phyloP scores from a whole-genome alignment of 805 yeast genomes.

The Candida krabiensis region DNA sequence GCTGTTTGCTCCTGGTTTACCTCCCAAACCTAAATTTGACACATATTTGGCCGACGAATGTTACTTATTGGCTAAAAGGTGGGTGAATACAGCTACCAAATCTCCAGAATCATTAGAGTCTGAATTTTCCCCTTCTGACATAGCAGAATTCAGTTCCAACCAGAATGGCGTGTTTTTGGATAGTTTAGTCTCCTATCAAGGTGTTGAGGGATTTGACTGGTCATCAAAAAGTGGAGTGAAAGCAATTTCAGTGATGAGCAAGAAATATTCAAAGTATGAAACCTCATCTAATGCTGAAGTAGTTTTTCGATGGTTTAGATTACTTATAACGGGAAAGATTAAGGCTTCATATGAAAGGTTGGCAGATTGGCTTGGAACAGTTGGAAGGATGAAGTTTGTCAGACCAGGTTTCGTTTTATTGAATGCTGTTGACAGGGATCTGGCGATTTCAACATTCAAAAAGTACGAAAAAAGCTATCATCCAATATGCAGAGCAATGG shows the following conservation, averaged over 20 bases:
- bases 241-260: constrained; percentile 33
- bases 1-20: constrained; percentile 82
- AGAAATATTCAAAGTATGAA: constrained; percentile 41
- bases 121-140: constrained; percentile 48
- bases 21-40: constrained; percentile 82
- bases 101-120: constrained; percentile 28
- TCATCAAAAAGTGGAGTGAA: constrained; percentile 31
- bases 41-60: constrained; percentile 77
- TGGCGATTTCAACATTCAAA: constrained; percentile 67
- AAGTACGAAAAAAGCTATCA: constrained; percentile 65
- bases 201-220: constrained; percentile 42
- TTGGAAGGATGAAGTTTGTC: constrained; percentile 93
- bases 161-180: constrained; percentile 82
- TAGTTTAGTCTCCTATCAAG: constrained; percentile 52
- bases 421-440: constrained; percentile 58
- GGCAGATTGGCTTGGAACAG: constrained; percentile 85
- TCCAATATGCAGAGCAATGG: constrained; percentile 81
- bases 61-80: constrained; percentile 59
- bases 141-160: constrained; percentile 61
- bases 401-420: constrained; percentile 79
- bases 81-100: constrained; percentile 47
- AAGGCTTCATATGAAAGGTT: constrained; percentile 47
- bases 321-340: constrained; percentile 58
- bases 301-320: constrained; percentile 70
- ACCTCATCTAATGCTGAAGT: constrained; percentile 76